Conservation (phyloP, 371 early-diverging fungal species). For the Mucor piriformis region DNA sequence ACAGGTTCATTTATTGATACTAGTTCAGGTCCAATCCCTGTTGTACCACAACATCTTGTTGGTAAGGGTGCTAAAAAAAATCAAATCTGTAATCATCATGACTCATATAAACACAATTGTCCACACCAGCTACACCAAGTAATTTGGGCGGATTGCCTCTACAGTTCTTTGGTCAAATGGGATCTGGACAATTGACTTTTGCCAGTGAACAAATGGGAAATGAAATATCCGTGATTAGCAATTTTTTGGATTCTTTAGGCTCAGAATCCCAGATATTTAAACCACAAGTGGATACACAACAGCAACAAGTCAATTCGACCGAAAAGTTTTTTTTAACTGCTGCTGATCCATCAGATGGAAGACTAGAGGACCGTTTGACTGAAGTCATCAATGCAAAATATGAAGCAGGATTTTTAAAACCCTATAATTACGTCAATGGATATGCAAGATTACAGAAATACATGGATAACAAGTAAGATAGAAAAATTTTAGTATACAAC, state of each 20-base stretch:
- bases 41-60: conserved; percentile 15
- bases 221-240: conserved; percentile 78
- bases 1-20: not conserved
- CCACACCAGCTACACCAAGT: conserved; percentile 12
- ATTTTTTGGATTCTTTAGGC: conserved; percentile 71
- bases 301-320: conserved; percentile 59
- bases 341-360: conserved; percentile 85
- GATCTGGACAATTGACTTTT: conserved; percentile 69
- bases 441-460: conserved; percentile 87
- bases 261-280: conserved; percentile 19
- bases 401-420: conserved; percentile 90
- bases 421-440: conserved; percentile 90
- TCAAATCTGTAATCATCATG: not conserved
- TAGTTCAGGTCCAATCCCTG: not conserved
- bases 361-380: conserved; percentile 79
- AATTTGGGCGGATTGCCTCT: conserved; percentile 45
- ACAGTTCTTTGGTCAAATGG: conserved; percentile 53
- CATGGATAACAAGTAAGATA: conserved; percentile 81
- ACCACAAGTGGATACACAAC: conserved; percentile 13
- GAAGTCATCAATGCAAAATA: conserved; percentile 91
- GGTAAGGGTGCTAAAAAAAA: conserved; percentile 10
- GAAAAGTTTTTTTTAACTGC: conserved; percentile 89
- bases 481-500: not conserved
- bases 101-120: not conserved
- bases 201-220: conserved; percentile 80